Conservation (phyloP, 352 stramenopile species). For the Phytophthora uliginosa region DNA sequence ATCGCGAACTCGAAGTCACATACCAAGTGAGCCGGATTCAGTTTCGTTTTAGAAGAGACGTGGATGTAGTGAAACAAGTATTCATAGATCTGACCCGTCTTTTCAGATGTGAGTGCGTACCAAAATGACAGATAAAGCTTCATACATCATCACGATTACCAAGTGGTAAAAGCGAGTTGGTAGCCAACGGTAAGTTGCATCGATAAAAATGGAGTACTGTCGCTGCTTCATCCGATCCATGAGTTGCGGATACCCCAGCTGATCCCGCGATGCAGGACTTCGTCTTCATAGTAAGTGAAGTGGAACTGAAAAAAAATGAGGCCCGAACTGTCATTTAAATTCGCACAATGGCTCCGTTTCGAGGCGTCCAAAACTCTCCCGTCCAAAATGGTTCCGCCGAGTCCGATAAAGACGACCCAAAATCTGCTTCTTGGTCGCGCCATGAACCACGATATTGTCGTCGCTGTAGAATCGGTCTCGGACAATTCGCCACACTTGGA, state of each 20-base stretch:
- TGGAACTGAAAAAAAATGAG: slow-evolving; percentile 23
- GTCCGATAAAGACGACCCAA: slow-evolving; percentile 5
- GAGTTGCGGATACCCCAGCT: slow-evolving; percentile 2
- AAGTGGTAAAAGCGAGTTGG: slow-evolving; percentile 18
- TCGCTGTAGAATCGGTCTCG: not conserved
- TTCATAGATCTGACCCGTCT: slow-evolving; percentile 8
- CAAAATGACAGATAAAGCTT: slow-evolving; percentile 12
- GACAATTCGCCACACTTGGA: not conserved
- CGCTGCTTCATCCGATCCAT: slow-evolving; percentile 12
- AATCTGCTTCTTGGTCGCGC: not conserved
- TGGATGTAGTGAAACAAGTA: not conserved
- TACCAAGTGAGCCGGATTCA: no score
- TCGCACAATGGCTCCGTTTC: slow-evolving; percentile 9
- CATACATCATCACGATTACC: slow-evolving; percentile 17
- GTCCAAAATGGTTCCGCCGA: not conserved
- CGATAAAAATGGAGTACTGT: slow-evolving; percentile 5
- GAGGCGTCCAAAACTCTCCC: slow-evolving; percentile 4
- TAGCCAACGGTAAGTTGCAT: slow-evolving; percentile 15
- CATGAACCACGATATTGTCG: not conserved
- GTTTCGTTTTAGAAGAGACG: slow-evolving; percentile 1
- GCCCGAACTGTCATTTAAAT: not conserved
- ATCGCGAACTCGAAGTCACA: slow-evolving; percentile 18
- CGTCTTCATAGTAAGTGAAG: slow-evolving; percentile 14
- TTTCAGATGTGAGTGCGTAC: slow-evolving; percentile 9
- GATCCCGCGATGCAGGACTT: slow-evolving; percentile 7